Evolutionary conservation across 2,329 filamentous ascomycete species (phyloP).

Genomic region (Colletotrichum cuscutae): DNA sequence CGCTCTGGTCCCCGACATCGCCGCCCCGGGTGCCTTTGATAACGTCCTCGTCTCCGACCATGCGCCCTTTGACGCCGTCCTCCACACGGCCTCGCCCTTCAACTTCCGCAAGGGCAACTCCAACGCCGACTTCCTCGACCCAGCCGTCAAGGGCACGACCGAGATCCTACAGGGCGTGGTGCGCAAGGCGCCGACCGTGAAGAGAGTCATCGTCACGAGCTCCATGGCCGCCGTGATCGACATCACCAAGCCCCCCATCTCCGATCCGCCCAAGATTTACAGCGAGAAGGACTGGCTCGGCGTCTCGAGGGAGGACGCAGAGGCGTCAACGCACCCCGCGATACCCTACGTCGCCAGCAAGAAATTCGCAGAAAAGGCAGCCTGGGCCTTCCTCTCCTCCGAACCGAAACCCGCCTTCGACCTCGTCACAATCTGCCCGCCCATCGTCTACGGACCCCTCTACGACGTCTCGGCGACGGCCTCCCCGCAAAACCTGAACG

Average conservation of each 20-base stretch:
- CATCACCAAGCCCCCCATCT: constrained; percentile 45
- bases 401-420: constrained; percentile 44
- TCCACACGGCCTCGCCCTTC: constrained; percentile 81
- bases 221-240: constrained; percentile 57
- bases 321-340: constrained; percentile 51
- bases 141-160: constrained; percentile 63
- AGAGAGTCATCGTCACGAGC: constrained; percentile 68
- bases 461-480: background rate
- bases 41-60: constrained; percentile 43
- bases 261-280: constrained; percentile 52
- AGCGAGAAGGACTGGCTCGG: constrained; percentile 57
- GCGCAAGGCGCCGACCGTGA: constrained; percentile 60
- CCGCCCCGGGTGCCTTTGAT: constrained; percentile 46
- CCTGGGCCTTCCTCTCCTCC: constrained; percentile 46
- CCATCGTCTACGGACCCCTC: constrained; percentile 31
- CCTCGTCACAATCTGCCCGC: constrained; percentile 45
- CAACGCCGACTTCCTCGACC: constrained; percentile 60
- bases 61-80: constrained; percentile 75
- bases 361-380: constrained; percentile 50
- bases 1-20: constrained; percentile 48
- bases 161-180: constrained; percentile 61
- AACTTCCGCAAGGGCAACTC: constrained; percentile 70
- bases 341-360: constrained; percentile 56
- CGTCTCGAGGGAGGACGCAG: constrained; percentile 1
- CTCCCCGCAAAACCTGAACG: constrained; percentile 3